Evolutionary conservation across 768 basidiomycete species (phyloP), one percentile per base, ranked within the genome.

Genomic region (Roridomyces roridus): DNA sequence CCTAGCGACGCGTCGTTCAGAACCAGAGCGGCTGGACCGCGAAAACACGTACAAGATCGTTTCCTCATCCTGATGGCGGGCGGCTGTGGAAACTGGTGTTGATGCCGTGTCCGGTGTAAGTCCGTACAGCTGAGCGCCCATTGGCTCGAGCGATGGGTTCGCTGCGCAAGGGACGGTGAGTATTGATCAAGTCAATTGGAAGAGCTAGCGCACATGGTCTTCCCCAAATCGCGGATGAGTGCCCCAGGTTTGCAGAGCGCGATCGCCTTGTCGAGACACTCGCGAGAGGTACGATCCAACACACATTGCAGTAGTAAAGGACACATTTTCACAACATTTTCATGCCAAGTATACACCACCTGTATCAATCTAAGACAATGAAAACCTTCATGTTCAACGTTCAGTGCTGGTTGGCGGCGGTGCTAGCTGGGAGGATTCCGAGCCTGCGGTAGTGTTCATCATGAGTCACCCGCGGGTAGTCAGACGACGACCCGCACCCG

Each of bases 31-130:
- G 20, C 42, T 7, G 14, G 14, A 21, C 9, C 21, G 21, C 8
- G 29, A 31, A 29, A 18, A 44, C 35, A 84, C 94, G 65, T 67
- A 96, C 95, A 99, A 72, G 28, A 99, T 76, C 1, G 96, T 98
- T 67, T 99, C 97, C 71, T 99, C 97, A 69, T 98, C 98, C 68
- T 99, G 97, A 1, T 97, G 97, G 57, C 92, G 96, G 96, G 0
- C 86, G 66, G 54, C 75, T 75, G 69, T 97, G 95, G 81, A 96
- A 97, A 56, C 93, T 77, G 53, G 91, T 77, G 70, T 96, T 88
- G 68, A 94, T 84, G 34, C 95, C 94, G 68, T 96, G 96, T 14
- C 93, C 96, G 4, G 91, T 94, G 71, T 95, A 98, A 25, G 88
- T 87, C 67, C 93, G 85, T 29, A 98, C 94, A 36, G 92, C 89